Conservation (phyloP, 345 rosid genomes). For the Eucalyptus curtisii region DNA sequence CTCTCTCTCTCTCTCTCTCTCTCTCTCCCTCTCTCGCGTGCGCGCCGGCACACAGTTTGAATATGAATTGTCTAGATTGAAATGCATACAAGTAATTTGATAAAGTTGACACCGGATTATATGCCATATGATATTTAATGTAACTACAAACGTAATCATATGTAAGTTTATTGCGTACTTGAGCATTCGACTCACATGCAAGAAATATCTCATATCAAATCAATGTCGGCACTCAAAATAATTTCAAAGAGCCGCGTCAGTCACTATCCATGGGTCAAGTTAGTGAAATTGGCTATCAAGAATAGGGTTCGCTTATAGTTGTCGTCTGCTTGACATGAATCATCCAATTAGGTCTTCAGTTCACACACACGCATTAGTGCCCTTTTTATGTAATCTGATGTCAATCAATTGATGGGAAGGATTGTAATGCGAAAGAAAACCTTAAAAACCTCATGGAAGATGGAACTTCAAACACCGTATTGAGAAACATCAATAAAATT, state of each 20-base stretch:
- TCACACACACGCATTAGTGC: fast-evolving
- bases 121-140: neutral
- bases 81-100: neutral
- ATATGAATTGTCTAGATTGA: neutral
- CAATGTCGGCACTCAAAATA: neutral
- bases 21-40: fast-evolving
- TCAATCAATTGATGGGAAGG: neutral
- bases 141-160: neutral
- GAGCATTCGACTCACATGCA: neutral
- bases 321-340: fast-evolving
- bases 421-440: neutral
- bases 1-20: no score
- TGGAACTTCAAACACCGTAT: neutral
- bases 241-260: neutral
- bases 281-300: neutral
- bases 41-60: fast-evolving
- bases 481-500: neutral
- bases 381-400: no score
- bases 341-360: neutral
- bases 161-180: neutral
- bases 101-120: fast-evolving
- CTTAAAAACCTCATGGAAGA: neutral
- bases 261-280: neutral
- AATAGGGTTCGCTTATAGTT: neutral
- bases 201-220: neutral